These are phyloP conservation scores for Clitoria ternatea DNA, from an alignment of 306 rosid species.

Conservation along the genomic window DNA sequence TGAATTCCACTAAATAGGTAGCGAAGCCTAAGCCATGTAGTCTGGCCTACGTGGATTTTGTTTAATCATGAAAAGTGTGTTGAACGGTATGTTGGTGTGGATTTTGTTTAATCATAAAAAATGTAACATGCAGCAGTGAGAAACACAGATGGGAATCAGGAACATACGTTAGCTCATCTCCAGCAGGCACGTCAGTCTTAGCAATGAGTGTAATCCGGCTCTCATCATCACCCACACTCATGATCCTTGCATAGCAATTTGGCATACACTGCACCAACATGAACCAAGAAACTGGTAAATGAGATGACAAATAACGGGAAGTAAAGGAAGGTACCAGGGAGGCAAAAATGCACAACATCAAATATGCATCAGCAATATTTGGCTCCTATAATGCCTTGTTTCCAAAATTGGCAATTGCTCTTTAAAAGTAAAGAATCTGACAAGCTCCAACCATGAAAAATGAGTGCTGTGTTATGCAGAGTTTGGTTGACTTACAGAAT, in stretches of 20 bases:
- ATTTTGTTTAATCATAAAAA: neutral
- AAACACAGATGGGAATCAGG: slow-evolving; percentile 8
- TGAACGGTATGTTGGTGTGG: too few species aligned
- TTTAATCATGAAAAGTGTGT: neutral
- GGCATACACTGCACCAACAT: slow-evolving; percentile 67
- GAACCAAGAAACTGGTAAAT: slow-evolving; percentile 11
- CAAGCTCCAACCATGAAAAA: neutral
- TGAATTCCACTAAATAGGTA: neutral
- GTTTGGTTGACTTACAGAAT: slow-evolving; percentile 59
- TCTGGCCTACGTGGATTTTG: neutral
- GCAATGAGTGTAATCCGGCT: slow-evolving; percentile 89
- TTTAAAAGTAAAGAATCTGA: neutral
- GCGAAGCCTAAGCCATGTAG: neutral
- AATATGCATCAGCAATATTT: neutral
- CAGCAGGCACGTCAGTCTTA: slow-evolving; percentile 62
- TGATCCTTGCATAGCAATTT: slow-evolving; percentile 90
- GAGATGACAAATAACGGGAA: neutral
- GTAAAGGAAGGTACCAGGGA: neutral
- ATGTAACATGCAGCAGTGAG: neutral
- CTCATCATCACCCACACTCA: slow-evolving; percentile 83
- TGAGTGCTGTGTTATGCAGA: neutral
- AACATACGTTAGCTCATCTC: slow-evolving; percentile 79
- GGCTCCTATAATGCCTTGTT: neutral
- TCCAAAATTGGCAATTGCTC: neutral
- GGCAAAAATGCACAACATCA: neutral